Evolutionary conservation across 768 basidiomycete species (phyloP).

Genomic region (Sarcodon sp.): DNA sequence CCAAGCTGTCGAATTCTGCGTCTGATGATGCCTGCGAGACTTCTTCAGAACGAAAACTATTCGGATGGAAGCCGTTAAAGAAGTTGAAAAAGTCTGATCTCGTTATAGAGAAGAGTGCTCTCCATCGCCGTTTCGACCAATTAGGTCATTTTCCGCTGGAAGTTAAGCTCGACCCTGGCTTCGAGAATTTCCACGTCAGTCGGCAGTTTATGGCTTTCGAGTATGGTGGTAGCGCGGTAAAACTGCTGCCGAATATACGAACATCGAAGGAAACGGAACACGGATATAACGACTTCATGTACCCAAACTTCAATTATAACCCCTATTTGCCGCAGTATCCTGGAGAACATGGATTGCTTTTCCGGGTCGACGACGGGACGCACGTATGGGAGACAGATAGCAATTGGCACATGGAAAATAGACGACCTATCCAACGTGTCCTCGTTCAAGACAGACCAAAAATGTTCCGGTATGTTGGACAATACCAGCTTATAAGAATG

Average conservation of each 20-base stretch:
- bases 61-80: too few species aligned
- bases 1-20: too few species aligned
- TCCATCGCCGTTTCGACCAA: not conserved
- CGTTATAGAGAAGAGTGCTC: not conserved
- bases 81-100: too few species aligned
- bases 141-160: not conserved
- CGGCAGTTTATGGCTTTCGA: not conserved
- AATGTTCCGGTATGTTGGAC: not conserved
- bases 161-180: not conserved
- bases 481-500: not conserved
- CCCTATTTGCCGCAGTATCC: not conserved
- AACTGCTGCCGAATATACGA: not conserved
- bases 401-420: not conserved
- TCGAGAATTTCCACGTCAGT: not conserved
- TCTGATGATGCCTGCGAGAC: too few species aligned
- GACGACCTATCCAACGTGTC: not conserved
- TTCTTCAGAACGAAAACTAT: too few species aligned
- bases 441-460: not conserved
- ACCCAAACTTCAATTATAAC: not conserved
- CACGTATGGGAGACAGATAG: not conserved
- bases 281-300: not conserved
- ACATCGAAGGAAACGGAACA: not conserved
- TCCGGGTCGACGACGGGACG: not conserved
- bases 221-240: not conserved
- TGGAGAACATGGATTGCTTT: not conserved